phyloP scores from a whole-genome alignment of 2,329 filamentous ascomycete genomes.

The Paraconiothyrium sp. region DNA sequence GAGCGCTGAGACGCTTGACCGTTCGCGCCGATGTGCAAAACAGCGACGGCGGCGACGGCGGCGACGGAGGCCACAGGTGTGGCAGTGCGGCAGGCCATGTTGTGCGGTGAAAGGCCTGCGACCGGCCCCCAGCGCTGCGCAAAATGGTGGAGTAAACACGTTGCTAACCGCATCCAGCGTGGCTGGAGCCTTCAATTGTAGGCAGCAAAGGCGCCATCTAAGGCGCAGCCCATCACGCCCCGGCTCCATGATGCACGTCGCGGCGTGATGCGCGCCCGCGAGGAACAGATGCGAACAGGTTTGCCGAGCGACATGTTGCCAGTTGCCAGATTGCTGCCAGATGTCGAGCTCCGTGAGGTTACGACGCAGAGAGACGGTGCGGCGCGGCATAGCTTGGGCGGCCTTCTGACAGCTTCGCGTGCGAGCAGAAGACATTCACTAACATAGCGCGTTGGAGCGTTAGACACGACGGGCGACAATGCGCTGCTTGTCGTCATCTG shows the following conservation, averaged over 20 bases:
- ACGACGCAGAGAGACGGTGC: not conserved
- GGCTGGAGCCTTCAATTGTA: slow-evolving; percentile 12
- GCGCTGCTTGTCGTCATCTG: slow-evolving; percentile 40
- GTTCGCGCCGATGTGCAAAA: slow-evolving; percentile 2
- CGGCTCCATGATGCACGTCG: slow-evolving; percentile 3
- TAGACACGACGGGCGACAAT: not conserved
- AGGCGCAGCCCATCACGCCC: not conserved
- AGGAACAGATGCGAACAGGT: slow-evolving; percentile 2
- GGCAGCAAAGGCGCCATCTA: slow-evolving; percentile 5
- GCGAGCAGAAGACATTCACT: slow-evolving; percentile 1
- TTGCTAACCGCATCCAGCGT: slow-evolving; percentile 5
- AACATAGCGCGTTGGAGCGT: not conserved
- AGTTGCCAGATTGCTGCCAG: not conserved
- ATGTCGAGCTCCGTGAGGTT: not conserved
- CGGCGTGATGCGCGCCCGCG: not conserved
- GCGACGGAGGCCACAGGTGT: not conserved
- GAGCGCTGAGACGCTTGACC: not conserved
- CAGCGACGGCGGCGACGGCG: too few relatives aligned
- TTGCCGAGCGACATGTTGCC: not conserved
- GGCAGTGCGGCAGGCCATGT: not conserved
- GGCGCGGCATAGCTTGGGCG: not conserved
- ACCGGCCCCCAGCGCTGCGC: not conserved
- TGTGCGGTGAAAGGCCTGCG: not conserved
- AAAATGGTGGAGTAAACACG: not conserved
- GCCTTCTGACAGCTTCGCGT: slow-evolving; percentile 11